phyloP scores from a whole-genome alignment of 495 filamentous ascomycete genomes.

The Aspergillus funiculosus region DNA sequence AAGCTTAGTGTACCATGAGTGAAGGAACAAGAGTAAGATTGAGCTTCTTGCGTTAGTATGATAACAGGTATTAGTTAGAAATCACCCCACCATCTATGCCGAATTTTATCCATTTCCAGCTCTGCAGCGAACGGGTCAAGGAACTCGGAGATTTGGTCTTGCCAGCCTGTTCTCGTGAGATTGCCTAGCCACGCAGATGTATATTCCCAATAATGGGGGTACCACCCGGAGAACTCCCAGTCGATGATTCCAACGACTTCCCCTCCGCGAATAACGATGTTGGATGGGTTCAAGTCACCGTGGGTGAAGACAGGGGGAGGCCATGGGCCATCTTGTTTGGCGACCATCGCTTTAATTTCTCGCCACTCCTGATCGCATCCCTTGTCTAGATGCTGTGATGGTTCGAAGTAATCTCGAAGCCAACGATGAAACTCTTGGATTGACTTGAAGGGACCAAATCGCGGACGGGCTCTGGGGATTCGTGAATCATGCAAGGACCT shows the following conservation, averaged over 20 bases:
- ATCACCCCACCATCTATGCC: not conserved
- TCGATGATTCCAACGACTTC: slow-evolving; percentile 40
- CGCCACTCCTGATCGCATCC: not conserved
- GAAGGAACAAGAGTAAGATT: too few species aligned
- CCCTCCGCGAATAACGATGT: slow-evolving; percentile 34
- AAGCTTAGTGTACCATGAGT: too few species aligned
- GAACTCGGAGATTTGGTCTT: not conserved
- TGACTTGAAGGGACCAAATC: slow-evolving; percentile 5
- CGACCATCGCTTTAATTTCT: not conserved
- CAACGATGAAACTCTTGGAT: slow-evolving; percentile 4
- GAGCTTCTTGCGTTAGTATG: too few species aligned
- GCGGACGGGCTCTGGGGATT: not conserved
- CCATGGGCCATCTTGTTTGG: not conserved
- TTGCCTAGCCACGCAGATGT: slow-evolving; percentile 1
- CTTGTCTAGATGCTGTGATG: not conserved
- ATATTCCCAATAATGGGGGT: slow-evolving; percentile 43
- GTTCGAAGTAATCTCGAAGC: not conserved
- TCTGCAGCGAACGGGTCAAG: not conserved
- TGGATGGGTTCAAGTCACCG: slow-evolving; percentile 35
- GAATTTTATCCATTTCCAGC: slow-evolving; percentile 4
- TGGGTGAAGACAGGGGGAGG: slow-evolving; percentile 32
- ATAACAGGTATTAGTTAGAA: not conserved
- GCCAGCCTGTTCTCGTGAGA: not conserved
- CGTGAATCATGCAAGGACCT: not conserved
- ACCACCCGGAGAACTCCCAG: slow-evolving; percentile 44